A percentile compares a stretch with the other conserved stretches of the same genome.
These are phyloP conservation scores for Pinus tabuliformis DNA, from an alignment of 75 land plant genomes.

Conservation along the genomic window DNA sequence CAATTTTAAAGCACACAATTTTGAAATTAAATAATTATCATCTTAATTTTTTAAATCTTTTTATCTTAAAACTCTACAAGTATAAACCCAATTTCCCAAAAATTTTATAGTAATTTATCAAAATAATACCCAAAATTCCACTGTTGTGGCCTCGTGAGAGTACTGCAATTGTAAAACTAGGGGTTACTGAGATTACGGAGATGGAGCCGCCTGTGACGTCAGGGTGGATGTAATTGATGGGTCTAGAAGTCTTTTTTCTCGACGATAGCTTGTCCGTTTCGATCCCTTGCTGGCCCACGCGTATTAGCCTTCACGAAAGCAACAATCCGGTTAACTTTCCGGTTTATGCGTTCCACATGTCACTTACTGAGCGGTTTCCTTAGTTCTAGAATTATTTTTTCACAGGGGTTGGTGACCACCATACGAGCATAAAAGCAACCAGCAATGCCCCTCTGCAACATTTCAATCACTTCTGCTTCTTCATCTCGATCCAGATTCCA, in stretches of 20 bases:
- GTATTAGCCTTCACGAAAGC: conserved; percentile 14
- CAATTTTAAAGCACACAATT: too few species aligned
- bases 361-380: background rate
- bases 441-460: conserved; percentile 5
- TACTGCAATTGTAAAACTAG: too few species aligned
- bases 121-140: too few species aligned
- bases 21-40: too few species aligned
- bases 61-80: too few species aligned
- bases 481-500: background rate
- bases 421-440: conserved; percentile 7
- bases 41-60: too few species aligned
- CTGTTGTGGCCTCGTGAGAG: too few species aligned
- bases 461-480: conserved; percentile 7
- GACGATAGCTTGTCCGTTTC: conserved; percentile 10
- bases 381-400: background rate
- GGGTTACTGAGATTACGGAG: too few species aligned
- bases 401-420: background rate
- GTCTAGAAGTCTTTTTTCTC: background rate
- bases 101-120: too few species aligned
- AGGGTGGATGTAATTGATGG: too few species aligned
- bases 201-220: too few species aligned
- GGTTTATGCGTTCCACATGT: conserved; percentile 9
- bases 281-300: conserved; percentile 8
- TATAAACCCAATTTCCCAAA: too few species aligned
- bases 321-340: conserved; percentile 7